Conservation (phyloP, 1,139 yeast genomes). For the Blastobotrys aristatus region DNA sequence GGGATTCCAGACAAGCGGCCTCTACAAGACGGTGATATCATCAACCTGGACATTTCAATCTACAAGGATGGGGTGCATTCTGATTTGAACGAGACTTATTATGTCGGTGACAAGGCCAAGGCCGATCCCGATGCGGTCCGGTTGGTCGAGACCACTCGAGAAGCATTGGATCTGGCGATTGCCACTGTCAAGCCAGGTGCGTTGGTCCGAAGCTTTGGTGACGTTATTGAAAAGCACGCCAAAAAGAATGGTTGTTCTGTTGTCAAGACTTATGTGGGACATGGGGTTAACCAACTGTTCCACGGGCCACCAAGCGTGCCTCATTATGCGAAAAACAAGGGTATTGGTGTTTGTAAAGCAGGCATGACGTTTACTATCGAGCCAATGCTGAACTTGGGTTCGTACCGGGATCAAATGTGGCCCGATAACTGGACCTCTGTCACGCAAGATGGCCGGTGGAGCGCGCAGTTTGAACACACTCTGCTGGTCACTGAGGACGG, state of each 20-base stretch:
- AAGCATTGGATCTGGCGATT: constrained; percentile 79
- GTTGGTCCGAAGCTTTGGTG: constrained; percentile 82
- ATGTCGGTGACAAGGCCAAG: constrained; percentile 88
- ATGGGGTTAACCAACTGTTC: constrained; percentile 83
- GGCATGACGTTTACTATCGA: constrained; percentile 98
- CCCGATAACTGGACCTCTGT: constrained; percentile 98
- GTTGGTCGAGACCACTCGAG: constrained; percentile 91
- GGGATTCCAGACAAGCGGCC: constrained; percentile 92
- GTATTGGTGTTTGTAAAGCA: constrained; percentile 88
- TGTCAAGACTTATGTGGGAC: constrained; percentile 90
- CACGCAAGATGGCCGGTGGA: constrained; percentile 79
- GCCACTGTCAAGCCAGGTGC: constrained; percentile 86
- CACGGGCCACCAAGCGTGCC: constrained; percentile 94
- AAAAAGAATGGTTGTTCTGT: constrained; percentile 74
- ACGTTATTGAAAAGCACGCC: constrained; percentile 84
- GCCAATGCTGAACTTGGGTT: constrained; percentile 94
- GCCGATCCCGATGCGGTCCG: constrained; percentile 70
- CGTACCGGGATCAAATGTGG: constrained; percentile 79
- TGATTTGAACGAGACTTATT: constrained; percentile 93
- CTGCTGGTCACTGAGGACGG: constrained; percentile 90
- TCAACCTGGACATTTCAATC: constrained; percentile 83
- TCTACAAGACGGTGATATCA: constrained; percentile 88
- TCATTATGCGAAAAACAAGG: constrained; percentile 88
- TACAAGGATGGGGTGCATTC: constrained; percentile 88
- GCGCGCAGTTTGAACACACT: constrained; percentile 95